Evolutionary conservation across 352 stramenopile species (phyloP).

Genomic region (Blastocystis sp.): DNA sequence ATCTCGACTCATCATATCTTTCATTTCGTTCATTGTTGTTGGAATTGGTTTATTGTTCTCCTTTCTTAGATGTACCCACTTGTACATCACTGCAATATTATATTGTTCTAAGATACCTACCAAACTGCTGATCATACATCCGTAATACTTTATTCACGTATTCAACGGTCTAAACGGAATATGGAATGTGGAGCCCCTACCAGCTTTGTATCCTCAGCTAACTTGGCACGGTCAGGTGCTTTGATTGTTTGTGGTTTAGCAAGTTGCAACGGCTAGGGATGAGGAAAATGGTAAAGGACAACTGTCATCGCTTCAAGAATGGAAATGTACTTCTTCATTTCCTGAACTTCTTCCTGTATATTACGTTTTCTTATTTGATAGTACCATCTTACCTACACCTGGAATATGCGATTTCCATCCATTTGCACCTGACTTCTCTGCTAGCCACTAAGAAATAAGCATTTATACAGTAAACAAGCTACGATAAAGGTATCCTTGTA

Average conservation of each 20-base stretch:
- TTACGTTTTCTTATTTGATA: neutral
- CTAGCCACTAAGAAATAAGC: conserved; percentile 50
- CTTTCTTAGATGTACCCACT: conserved; percentile 56
- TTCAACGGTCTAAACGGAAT: conserved; percentile 33
- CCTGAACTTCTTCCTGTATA: conserved; percentile 50
- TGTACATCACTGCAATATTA: conserved; percentile 54
- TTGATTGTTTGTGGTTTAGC: conserved; percentile 58
- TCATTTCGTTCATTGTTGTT: conserved; percentile 38
- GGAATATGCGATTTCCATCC: conserved; percentile 65
- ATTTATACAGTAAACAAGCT: neutral
- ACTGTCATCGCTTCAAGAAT: conserved; percentile 65
- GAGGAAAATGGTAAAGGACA: neutral
- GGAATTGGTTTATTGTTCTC: conserved; percentile 61
- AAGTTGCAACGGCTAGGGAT: conserved; percentile 9
- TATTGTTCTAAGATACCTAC: neutral
- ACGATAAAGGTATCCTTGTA: conserved; percentile 64
- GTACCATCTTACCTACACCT: conserved; percentile 52
- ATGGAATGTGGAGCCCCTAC: neutral
- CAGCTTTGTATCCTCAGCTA: conserved; percentile 45
- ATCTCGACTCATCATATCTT: conserved; percentile 64
- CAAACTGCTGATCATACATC: conserved; percentile 56
- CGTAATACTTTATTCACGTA: conserved; percentile 57
- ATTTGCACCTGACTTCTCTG: conserved; percentile 49
- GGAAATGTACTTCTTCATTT: conserved; percentile 64
- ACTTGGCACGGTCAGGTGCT: conserved; percentile 16